Conservation (phyloP, 2,329 filamentous ascomycete genomes). For the Gnomoniopsis smithogilvyi region DNA sequence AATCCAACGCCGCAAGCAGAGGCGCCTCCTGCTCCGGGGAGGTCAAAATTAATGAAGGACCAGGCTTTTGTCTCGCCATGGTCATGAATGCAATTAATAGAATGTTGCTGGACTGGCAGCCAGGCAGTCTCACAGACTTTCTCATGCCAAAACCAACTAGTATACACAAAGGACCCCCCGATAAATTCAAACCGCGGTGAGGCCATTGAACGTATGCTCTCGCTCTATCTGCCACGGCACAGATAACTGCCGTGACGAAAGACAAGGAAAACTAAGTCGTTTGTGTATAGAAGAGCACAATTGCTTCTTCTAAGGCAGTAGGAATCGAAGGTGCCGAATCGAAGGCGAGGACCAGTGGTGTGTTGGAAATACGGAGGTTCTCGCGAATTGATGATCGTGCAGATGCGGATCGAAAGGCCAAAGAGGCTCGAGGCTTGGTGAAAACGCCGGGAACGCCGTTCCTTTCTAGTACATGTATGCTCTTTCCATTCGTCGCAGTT, state of each 20-base stretch:
- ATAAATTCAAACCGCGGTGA: slow-evolving; percentile 5
- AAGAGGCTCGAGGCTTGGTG: slow-evolving; percentile 14
- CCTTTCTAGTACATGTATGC: slow-evolving; percentile 18
- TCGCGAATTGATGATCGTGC: not conserved
- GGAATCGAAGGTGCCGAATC: slow-evolving; percentile 1
- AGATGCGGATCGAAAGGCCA: slow-evolving; percentile 1
- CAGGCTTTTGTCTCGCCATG: slow-evolving; percentile 3
- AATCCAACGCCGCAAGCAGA: slow-evolving; percentile 12
- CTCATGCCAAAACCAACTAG: slow-evolving; percentile 10
- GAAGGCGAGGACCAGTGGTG: slow-evolving; percentile 1
- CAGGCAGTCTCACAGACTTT: not conserved
- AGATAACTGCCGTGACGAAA: slow-evolving; percentile 1
- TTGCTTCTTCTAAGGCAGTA: not conserved
- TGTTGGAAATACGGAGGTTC: too few species aligned
- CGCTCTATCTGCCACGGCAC: slow-evolving; percentile 1
- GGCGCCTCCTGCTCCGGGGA: slow-evolving; percentile 10
- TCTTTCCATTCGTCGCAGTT: slow-evolving; percentile 18
- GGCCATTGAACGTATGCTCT: slow-evolving; percentile 16
- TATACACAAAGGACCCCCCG: slow-evolving; percentile 15
- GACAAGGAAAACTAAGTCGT: slow-evolving; percentile 10
- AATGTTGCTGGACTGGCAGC: slow-evolving; percentile 4
- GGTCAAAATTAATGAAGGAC: slow-evolving; percentile 1
- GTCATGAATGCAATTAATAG: slow-evolving; percentile 14
- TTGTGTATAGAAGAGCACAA: slow-evolving; percentile 11
- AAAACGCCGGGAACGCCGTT: slow-evolving; percentile 20